Conservation (phyloP, 371 early-diverging fungal genomes). For the Dentiscutata heterogama region DNA sequence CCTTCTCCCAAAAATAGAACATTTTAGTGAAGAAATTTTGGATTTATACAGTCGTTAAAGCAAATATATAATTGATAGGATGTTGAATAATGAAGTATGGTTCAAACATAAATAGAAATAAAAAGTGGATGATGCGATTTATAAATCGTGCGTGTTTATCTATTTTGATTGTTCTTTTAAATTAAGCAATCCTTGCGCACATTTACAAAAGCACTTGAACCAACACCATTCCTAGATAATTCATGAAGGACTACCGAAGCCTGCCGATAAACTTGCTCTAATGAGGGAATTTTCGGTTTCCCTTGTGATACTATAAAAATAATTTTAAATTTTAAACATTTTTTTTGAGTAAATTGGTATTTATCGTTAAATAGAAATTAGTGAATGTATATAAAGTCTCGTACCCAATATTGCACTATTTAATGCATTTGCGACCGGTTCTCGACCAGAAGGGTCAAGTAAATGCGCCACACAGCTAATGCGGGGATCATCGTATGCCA, state of each 20-base stretch:
- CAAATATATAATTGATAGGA: no score
- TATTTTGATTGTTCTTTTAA: no score
- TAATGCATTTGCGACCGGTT: slow-evolving; percentile 73
- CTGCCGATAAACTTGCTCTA: slow-evolving; percentile 62
- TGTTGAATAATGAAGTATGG: no score
- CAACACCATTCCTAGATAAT: slow-evolving; percentile 59
- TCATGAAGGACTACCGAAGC: slow-evolving; percentile 57
- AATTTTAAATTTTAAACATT: neutral
- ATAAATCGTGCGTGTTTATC: no score
- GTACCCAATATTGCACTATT: slow-evolving; percentile 79
- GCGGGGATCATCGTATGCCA: slow-evolving; percentile 78
- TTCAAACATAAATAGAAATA: no score
- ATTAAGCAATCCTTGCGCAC: slow-evolving; percentile 50
- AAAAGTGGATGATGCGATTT: no score
- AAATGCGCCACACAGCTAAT: slow-evolving; percentile 65
- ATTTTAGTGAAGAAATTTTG: no score
- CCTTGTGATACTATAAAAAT: slow-evolving; percentile 53
- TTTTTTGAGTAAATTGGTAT: neutral
- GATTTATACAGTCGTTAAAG: no score
- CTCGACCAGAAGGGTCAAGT: slow-evolving; percentile 60
- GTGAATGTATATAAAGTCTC: neutral
- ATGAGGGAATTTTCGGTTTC: slow-evolving; percentile 56
- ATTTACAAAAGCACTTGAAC: slow-evolving; percentile 56
- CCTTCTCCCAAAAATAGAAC: no score
- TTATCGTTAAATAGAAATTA: neutral